These are phyloP conservation scores for Galeopsis tetrahit DNA, from an alignment of 257 asterid species.

Conservation along the genomic window DNA sequence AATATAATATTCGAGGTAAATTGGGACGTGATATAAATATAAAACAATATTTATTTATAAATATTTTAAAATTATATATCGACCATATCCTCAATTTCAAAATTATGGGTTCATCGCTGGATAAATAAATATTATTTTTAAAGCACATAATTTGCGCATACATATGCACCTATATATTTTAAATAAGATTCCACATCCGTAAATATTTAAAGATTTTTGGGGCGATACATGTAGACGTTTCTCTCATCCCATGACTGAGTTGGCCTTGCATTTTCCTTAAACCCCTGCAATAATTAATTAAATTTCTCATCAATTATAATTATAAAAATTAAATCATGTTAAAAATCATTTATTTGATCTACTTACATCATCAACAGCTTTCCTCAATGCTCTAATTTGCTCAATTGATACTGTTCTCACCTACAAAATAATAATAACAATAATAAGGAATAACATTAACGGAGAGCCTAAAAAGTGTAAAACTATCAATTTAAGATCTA, in stretches of 20 bases:
- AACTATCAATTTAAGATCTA: too few species aligned
- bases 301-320: background rate
- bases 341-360: background rate
- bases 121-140: too few species aligned
- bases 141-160: too few species aligned
- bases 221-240: slow-evolving; percentile 33
- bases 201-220: background rate
- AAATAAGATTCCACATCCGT: background rate
- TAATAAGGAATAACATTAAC: too few species aligned
- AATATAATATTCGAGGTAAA: too few species aligned
- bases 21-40: too few species aligned
- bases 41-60: too few species aligned
- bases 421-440: slow-evolving; percentile 31
- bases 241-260: slow-evolving; percentile 40
- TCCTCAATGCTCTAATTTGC: slow-evolving; percentile 52
- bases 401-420: slow-evolving; percentile 60
- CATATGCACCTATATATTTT: too few species aligned
- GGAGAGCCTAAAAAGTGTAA: too few species aligned
- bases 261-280: slow-evolving; percentile 56
- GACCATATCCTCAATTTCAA: too few species aligned
- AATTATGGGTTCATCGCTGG: too few species aligned
- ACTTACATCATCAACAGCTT: slow-evolving; percentile 68
- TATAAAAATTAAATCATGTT: background rate
- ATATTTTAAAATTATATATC: too few species aligned
- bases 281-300: slow-evolving; percentile 40